Conservation (phyloP, 2,329 filamentous ascomycete species). For the Clathrospora elynae region DNA sequence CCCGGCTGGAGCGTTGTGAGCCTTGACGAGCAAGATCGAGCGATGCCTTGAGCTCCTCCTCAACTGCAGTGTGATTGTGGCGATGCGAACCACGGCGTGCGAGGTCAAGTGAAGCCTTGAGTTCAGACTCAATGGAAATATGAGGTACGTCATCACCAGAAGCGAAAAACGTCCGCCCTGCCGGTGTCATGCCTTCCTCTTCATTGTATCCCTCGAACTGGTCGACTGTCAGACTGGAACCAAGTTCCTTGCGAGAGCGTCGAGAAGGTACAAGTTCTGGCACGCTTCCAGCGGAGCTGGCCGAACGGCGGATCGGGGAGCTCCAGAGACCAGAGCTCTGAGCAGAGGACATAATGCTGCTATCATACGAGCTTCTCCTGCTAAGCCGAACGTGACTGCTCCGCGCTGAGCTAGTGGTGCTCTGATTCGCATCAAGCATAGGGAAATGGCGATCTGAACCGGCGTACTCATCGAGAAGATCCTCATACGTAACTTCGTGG, state of each 20-base stretch:
- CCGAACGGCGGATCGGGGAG: conserved; percentile 43
- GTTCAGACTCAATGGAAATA: conserved; percentile 25
- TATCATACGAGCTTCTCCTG: conserved; percentile 63
- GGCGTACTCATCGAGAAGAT: conserved; percentile 50
- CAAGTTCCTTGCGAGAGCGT: conserved; percentile 36
- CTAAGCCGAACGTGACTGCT: conserved; percentile 59
- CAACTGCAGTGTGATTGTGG: conserved; percentile 14
- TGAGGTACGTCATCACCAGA: conserved; percentile 28
- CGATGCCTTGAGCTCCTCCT: conserved; percentile 27
- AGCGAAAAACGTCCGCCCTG: conserved; percentile 42
- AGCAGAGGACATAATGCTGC: conserved; percentile 56
- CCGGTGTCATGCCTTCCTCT: conserved; percentile 39
- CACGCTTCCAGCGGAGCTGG: conserved; percentile 47
- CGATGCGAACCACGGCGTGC: conserved; percentile 35
- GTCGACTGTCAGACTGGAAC: conserved; percentile 39
- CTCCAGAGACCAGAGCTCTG: conserved; percentile 42
- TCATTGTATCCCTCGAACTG: conserved; percentile 39
- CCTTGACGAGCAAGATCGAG: conserved; percentile 31
- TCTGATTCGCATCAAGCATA: conserved; percentile 49
- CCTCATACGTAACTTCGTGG: conserved; percentile 46
- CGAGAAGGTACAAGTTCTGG: conserved; percentile 48
- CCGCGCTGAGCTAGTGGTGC: conserved; percentile 51
- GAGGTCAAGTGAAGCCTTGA: conserved; percentile 35
- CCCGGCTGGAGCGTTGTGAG: conserved; percentile 23
- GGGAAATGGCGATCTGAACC: conserved; percentile 56